phyloP scores from a whole-genome alignment of 2,329 filamentous ascomycete genomes.

The Alternaria ventricosa region DNA sequence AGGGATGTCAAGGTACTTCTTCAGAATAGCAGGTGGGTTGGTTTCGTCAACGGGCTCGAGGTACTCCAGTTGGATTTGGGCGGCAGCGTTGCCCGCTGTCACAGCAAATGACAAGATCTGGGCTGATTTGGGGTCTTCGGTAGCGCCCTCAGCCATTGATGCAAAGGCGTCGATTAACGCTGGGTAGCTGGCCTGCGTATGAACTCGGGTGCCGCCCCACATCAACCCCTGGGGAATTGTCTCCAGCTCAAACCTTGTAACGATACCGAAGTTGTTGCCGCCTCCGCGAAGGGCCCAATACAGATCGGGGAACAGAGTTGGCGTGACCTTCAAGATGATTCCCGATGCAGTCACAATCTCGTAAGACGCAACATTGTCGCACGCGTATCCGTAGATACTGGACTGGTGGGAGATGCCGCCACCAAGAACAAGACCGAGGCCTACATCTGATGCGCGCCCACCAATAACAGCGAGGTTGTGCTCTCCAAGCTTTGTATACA shows the following conservation, averaged over 20 bases:
- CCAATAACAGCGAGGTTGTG: constrained; percentile 32
- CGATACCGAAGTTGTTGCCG: constrained; percentile 39
- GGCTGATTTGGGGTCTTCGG: constrained; percentile 27
- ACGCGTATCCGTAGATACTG: constrained; percentile 43
- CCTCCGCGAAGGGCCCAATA: constrained; percentile 45
- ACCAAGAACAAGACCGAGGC: constrained; percentile 17
- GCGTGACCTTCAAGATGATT: constrained; percentile 28
- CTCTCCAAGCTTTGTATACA: constrained; percentile 33
- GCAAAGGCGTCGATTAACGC: constrained; percentile 16
- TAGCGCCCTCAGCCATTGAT: constrained; percentile 17
- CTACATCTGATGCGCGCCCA: constrained; percentile 32
- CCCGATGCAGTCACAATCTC: constrained; percentile 39
- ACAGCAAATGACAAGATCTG: constrained; percentile 34
- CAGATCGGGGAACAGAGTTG: constrained; percentile 44
- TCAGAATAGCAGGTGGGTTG: constrained; percentile 18
- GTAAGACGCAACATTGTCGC: constrained; percentile 8
- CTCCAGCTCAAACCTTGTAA: constrained; percentile 30
- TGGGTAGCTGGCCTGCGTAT: constrained; percentile 8
- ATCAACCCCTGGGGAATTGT: constrained; percentile 20
- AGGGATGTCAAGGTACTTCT: constrained; percentile 16
- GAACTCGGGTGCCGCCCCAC: constrained; percentile 9
- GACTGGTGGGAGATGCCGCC: constrained; percentile 18
- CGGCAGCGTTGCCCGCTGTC: constrained; percentile 19
- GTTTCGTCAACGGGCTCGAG: constrained; percentile 26
- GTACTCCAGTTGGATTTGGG: constrained; percentile 28